Evolutionary conservation across 1,284 basidiomycete genomes (phyloP).

Genomic region (Ceratobasidium sp.): DNA sequence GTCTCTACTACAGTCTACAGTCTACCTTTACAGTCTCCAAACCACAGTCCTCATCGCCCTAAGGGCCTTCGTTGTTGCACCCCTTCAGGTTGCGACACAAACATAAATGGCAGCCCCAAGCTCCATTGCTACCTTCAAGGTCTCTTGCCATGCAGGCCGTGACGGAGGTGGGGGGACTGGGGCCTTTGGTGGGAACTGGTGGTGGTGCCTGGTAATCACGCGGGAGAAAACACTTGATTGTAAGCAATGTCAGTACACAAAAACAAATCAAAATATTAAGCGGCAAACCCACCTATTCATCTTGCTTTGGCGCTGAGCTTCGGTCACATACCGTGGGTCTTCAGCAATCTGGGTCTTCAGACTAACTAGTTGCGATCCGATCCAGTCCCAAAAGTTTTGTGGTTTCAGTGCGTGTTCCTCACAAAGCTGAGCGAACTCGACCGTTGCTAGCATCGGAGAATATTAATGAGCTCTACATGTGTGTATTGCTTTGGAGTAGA

Average conservation of each 20-base stretch:
- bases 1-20: too few relatives aligned
- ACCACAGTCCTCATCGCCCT: too few relatives aligned
- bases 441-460: not conserved
- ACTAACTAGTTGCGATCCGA: not conserved
- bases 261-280: not conserved
- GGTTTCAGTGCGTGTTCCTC: not conserved
- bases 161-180: not conserved
- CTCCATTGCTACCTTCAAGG: not conserved
- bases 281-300: not conserved
- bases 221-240: not conserved
- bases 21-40: too few relatives aligned
- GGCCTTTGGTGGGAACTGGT: not conserved
- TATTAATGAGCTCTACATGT: not conserved
- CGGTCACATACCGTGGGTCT: not conserved
- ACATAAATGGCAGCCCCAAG: not conserved
- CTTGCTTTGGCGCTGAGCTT: not conserved
- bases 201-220: not conserved
- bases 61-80: too few relatives aligned
- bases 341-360: not conserved
- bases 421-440: not conserved
- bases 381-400: not conserved
- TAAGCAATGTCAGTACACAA: not conserved
- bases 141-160: constrained; percentile 2
- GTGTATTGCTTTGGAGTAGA: not conserved
- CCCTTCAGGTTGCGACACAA: too few relatives aligned